These are phyloP conservation scores for Aureobasidium sp. DNA, from an alignment of 2,329 filamentous ascomycete genomes.

Conservation along the genomic window DNA sequence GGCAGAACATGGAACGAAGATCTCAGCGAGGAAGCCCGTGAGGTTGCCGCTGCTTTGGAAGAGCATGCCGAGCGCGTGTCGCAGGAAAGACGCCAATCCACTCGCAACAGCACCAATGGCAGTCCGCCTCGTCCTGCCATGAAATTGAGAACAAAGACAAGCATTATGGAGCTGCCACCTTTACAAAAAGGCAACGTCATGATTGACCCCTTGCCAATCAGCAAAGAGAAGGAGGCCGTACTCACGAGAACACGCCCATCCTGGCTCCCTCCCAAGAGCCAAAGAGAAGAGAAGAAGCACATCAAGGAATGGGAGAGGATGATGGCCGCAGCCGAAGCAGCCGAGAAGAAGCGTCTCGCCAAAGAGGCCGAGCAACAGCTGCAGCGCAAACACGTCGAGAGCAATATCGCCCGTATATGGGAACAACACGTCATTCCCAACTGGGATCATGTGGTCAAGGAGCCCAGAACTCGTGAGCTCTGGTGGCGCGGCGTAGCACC, in stretches of 20 bases:
- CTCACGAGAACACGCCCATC: slow-evolving; percentile 70
- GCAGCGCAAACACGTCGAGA: slow-evolving; percentile 46
- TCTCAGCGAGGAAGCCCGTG: slow-evolving; percentile 65
- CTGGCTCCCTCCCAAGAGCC: slow-evolving; percentile 81
- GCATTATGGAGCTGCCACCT: slow-evolving; percentile 51
- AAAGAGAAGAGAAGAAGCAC: slow-evolving; percentile 84
- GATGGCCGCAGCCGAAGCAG: slow-evolving; percentile 59
- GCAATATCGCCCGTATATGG: slow-evolving; percentile 55
- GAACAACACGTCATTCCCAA: slow-evolving; percentile 69
- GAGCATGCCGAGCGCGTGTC: slow-evolving; percentile 55
- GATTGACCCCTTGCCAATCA: slow-evolving; percentile 76
- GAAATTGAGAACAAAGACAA: slow-evolving; percentile 24
- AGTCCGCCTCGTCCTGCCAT: slow-evolving; percentile 25
- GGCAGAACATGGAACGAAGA: slow-evolving; percentile 70
- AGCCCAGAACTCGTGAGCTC: slow-evolving; percentile 64
- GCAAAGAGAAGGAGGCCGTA: slow-evolving; percentile 80
- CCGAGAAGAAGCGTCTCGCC: slow-evolving; percentile 45
- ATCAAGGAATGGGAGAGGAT: slow-evolving; percentile 78
- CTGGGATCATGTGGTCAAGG: slow-evolving; percentile 63
- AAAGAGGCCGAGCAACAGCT: slow-evolving; percentile 47
- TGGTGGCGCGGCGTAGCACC: slow-evolving; percentile 78
- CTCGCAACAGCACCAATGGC: slow-evolving; percentile 21
- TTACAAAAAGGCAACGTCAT: slow-evolving; percentile 69
- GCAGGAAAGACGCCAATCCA: slow-evolving; percentile 11
- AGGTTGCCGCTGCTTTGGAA: slow-evolving; percentile 72